Base-by-base conservation (phyloP, 805 yeast species). In the Starmerella davenportii region DNA sequence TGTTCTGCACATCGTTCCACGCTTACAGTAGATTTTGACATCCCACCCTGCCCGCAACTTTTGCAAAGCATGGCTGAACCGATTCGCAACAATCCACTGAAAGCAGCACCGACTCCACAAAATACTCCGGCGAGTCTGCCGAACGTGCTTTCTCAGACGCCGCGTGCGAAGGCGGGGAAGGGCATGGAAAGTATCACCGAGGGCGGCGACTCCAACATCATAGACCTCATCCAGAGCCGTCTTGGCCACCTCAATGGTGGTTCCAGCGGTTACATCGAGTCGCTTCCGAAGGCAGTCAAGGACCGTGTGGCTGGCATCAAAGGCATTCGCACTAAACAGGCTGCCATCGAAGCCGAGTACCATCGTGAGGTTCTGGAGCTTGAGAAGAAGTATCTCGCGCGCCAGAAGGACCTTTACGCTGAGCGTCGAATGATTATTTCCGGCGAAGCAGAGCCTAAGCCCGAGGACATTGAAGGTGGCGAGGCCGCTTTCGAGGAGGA, bases 31-130 rank as follows among this genome's bases (percentile, higher is more conserved):
- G 9, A 23, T 23, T 11, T 23, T 7, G 25, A 23, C 11, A 7
- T 11, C 25, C 25, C 5, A 14, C 32, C 15, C 8, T 14, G 11
- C 32, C 19, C 32, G 13, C 19, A 7, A 29, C 5, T 14, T 29
- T 14, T 29, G 32, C 16, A 29, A 29, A 16, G 21, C 25, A 82
- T 84, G 95, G 72, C 87, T 36, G 87, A 77, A 61, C 94, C 94
- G 30, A 84, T 84, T 60, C 5, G 19, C 5, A 70, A 68, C 56
- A 73, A 73, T 14, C 32, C 36, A 54, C 60, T 65, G 38, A 72
- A 80, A 48, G 78, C 87, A 52, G 96, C 98, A 5, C 98, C 98
- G 34, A 90, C 98, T 1, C 98, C 98, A 4, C 98, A 90, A 57
- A 90, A 90, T 67, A 90, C 98, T 1, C 98, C 98, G 14, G 80